phyloP scores from a whole-genome alignment of 805 yeast species.

The Cyberlindnera amylophila region DNA sequence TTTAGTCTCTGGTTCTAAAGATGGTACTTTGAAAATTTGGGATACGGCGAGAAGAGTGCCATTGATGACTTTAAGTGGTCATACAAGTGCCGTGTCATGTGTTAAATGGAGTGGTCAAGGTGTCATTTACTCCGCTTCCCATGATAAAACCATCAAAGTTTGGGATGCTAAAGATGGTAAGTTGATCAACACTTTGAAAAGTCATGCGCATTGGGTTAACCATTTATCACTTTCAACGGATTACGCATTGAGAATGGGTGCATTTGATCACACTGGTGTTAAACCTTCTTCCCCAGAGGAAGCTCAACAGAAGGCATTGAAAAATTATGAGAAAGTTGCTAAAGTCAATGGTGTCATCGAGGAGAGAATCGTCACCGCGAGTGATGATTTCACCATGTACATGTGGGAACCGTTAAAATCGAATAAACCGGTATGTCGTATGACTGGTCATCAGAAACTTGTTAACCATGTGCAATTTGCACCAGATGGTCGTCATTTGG shows the following conservation, averaged over 20 bases:
- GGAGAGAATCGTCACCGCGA: constrained; percentile 89
- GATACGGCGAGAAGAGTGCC: constrained; percentile 69
- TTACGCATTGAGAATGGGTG: constrained; percentile 80
- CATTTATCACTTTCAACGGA: constrained; percentile 91
- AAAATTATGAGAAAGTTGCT: constrained; percentile 54
- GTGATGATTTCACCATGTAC: constrained; percentile 97
- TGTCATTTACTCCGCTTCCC: constrained; percentile 82
- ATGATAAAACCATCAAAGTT: constrained; percentile 87
- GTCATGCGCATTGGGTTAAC: constrained; percentile 98
- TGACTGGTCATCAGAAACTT: constrained; percentile 97
- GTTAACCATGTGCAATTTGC: constrained; percentile 95
- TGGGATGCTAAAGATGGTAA: constrained; percentile 85
- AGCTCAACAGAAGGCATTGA: constrained; percentile 44
- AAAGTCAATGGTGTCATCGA: constrained; percentile 56
- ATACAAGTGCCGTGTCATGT: constrained; percentile 84
- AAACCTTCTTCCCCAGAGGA: constrained; percentile 42
- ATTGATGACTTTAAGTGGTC: constrained; percentile 75
- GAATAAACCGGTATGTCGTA: constrained; percentile 80
- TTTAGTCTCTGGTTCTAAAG: constrained; percentile 86
- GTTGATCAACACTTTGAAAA: constrained; percentile 70
- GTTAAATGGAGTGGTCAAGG: constrained; percentile 97
- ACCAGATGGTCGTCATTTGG: constrained; percentile 89
- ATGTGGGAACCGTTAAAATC: constrained; percentile 88
- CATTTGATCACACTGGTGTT: constrained; percentile 69
- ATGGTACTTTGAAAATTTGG: constrained; percentile 88